Base-by-base conservation (phyloP, 257 asterid genomes). In the Plantago major region DNA sequence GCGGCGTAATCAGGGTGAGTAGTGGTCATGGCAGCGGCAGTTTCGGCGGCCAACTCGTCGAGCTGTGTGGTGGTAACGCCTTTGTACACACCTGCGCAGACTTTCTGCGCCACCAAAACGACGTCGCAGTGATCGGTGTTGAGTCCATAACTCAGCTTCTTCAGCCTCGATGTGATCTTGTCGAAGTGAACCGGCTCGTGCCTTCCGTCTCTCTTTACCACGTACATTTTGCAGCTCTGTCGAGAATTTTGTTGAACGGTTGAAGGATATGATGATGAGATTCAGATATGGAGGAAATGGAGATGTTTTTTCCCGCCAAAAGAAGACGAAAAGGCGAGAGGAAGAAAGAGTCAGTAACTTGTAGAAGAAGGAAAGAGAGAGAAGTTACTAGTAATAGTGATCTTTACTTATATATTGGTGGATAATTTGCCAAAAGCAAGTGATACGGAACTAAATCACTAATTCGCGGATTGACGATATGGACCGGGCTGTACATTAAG, bases 41-140 rank as follows among this genome's bases (percentile, higher is more conserved):
- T 91, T 80, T 91, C 96, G 5, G 98, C 98, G n/a, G 96, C 98
- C 84, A 91, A 71, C 48, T 86, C 96, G 67, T 88, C 96, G 65
- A 91, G 90, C 83, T 86, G 95, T 68, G 92, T 91, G 12, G 98
- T 91, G 55, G 98, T 88, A 15, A 91, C n/a, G n/a, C n/a, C n/a
- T n/a, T n/a, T n/a, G n/a, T n/a, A n/a, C n/a, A n/a, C n/a, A n/a
- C n/a, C n/a, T 90, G 55, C 96, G 54, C 94, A 88, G 50, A 91
- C 98, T 63, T 91, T 91, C 59, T 88, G 94, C 14, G 96, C 69
- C 15, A 91, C 95, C 56, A 91, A 73, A 64, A 86, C 88, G 0
- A 96, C 94, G 65, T 91, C 95, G 65, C 98, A 91, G 74, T 91
- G 94, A 15, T 91, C 96, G 63, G 77, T 74, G 64, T 87, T 91